phyloP scores from a whole-genome alignment of 441 rosid genomes.

The Biscutella laevigata region DNA sequence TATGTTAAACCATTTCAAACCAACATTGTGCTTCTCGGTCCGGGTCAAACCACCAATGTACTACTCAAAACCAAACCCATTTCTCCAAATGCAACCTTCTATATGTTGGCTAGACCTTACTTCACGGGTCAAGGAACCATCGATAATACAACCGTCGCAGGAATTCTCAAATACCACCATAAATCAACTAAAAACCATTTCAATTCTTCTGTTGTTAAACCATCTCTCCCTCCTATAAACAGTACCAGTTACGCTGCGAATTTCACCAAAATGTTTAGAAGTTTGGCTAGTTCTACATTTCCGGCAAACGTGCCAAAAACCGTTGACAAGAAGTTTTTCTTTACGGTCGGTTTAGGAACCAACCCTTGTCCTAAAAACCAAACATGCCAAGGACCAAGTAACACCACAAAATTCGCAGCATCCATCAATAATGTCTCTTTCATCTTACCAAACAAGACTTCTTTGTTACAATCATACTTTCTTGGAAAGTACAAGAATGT shows the following conservation, averaged over 20 bases:
- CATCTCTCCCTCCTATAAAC: conserved; percentile 42
- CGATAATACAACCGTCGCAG: conserved; percentile 60
- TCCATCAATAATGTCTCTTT: conserved; percentile 51
- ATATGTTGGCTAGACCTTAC: conserved; percentile 62
- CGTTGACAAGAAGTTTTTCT: conserved; percentile 33
- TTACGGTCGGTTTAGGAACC: conserved; percentile 55
- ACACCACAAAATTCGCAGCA: conserved; percentile 51
- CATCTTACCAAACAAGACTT: conserved; percentile 33
- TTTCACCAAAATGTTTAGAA: conserved; percentile 34
- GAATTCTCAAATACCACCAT: conserved; percentile 45
- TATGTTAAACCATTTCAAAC: conserved; percentile 66
- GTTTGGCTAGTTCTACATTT: conserved; percentile 38
- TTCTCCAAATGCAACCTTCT: conserved; percentile 41
- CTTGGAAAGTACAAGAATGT: conserved; percentile 32
- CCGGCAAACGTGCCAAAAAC: conserved; percentile 49
- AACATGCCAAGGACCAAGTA: conserved; percentile 61
- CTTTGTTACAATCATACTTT: conserved; percentile 45
- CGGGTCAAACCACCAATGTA: conserved; percentile 69
- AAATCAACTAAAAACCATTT: neutral
- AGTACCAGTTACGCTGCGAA: conserved; percentile 37
- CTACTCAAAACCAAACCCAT: conserved; percentile 47
- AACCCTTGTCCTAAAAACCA: conserved; percentile 50
- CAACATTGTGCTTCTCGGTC: conserved; percentile 30
- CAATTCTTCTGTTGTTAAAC: conserved; percentile 11
- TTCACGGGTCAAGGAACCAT: conserved; percentile 47